Evolutionary conservation across 345 rosid genomes (phyloP), one percentile per base, ranked within the genome.

Genomic region (Arabis hirsuta): DNA sequence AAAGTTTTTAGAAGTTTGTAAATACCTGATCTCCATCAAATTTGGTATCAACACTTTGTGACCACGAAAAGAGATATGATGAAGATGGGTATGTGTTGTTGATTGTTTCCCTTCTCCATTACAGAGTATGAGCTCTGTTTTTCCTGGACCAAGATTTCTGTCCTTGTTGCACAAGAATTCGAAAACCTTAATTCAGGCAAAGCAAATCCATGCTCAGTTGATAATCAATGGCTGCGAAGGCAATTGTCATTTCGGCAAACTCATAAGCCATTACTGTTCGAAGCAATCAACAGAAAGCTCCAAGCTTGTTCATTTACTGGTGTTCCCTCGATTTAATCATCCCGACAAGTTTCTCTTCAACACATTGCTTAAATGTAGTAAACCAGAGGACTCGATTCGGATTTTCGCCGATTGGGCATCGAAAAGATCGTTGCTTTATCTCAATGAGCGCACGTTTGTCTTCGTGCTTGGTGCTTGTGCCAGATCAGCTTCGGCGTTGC

Each of bases 391-490:
- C 63, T 81, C 91, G 0, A 48, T 88, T 36, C 55, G 62, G 39
- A 61, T 79, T 55, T 88, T 88, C 61, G 65, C 87, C 61, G 60
- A 68, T 36, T 82, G 85, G 84, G 83, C 73, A 55, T 76, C 84
- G 0, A 73, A 72, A 19, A 62, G 73, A 14, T 43, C 47, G 60
- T 68, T 77, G 16, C 68, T 68, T 74, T 36, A 22, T 55, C 19
- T 64, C 72, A 83, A 83, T 58, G 86, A 83, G 56, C 80, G 77
- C 13, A 78, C 89, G 9, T 85, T 73, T 61, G 73, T 79, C 65
- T 86, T 82, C 76, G 75, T 76, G 39, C 79, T 88, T 58, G 91
- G 91, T 7, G 82, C 91, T 78, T 88, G 89, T 55, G 91, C 91
- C 14, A 80, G 89, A 47, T 76, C 71, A n/a, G 71, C 55, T 32